phyloP scores from a whole-genome alignment of 2,329 filamentous ascomycete genomes.

The Cladosporium sp. region DNA sequence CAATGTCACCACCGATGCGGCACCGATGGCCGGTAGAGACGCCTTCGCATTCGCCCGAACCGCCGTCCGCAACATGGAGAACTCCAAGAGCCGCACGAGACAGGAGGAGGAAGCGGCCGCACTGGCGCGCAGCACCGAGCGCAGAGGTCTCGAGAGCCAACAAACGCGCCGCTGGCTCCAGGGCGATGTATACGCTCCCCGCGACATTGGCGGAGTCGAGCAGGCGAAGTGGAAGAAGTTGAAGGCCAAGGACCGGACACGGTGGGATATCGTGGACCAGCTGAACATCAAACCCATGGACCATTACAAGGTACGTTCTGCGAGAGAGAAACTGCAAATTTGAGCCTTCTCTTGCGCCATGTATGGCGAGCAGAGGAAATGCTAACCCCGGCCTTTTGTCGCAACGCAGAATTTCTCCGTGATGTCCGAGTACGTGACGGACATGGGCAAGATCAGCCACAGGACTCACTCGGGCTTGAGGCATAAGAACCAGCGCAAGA shows the following conservation, averaged over 20 bases:
- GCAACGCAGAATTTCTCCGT: constrained; percentile 84
- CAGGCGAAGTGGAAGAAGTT: constrained; percentile 72
- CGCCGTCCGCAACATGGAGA: constrained; percentile 3
- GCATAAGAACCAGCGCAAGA: constrained; percentile 84
- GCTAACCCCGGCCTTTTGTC: constrained; percentile 2
- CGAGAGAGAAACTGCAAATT: background rate
- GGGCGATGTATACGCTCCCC: constrained; percentile 87
- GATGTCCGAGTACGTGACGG: constrained; percentile 81
- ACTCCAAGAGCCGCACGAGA: background rate
- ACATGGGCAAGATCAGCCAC: constrained; percentile 80
- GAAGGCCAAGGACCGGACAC: constrained; percentile 43
- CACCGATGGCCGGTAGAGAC: background rate
- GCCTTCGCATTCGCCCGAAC: constrained; percentile 14
- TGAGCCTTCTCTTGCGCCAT: background rate
- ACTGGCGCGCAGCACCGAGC: constrained; percentile 1
- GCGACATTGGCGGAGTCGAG: constrained; percentile 75
- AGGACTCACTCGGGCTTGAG: constrained; percentile 72
- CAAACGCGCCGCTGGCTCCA: constrained; percentile 66
- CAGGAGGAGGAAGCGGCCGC: constrained; percentile 1
- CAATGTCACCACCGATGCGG: background rate
- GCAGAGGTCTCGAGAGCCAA: constrained; percentile 55
- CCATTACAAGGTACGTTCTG: constrained; percentile 74
- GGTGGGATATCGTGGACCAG: constrained; percentile 69
- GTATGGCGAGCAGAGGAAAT: background rate
- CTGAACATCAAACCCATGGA: constrained; percentile 75